These are phyloP conservation scores for Ehretia macrophylla DNA, from an alignment of 257 asterid genomes.

Conservation along the genomic window DNA sequence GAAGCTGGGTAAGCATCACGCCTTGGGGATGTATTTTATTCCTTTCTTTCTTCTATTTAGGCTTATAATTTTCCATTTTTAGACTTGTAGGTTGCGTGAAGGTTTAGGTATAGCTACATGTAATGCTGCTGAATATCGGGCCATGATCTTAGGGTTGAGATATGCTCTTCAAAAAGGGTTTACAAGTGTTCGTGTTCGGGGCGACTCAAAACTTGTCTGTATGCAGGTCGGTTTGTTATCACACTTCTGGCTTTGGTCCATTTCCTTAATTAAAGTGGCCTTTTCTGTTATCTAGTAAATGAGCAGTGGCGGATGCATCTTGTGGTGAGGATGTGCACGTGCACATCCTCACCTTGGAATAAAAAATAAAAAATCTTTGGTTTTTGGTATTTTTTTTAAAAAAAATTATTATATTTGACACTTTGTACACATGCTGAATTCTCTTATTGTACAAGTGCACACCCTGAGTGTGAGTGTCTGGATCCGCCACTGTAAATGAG, in stretches of 20 bases:
- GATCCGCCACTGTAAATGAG: no score
- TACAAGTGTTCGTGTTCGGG: constrained; percentile 83
- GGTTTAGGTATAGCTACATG: constrained; percentile 92
- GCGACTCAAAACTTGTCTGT: constrained; percentile 97
- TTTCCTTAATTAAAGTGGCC: background rate
- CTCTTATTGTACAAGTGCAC: no score
- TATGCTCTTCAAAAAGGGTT: constrained; percentile 80
- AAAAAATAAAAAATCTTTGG: no score
- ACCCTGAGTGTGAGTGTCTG: no score
- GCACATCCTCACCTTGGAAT: no score
- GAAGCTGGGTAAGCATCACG: constrained; percentile 52
- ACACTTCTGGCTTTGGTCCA: background rate
- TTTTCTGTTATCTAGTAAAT: no score
- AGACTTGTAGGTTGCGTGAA: constrained; percentile 89
- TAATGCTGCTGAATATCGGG: constrained; percentile 95
- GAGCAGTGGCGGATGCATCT: no score
- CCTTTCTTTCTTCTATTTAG: background rate
- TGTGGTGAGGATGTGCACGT: no score
- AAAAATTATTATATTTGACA: no score
- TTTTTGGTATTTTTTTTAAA: no score
- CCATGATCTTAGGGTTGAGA: constrained; percentile 78
- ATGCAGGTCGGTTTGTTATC: constrained; percentile 68
- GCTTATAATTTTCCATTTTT: constrained; percentile 22
- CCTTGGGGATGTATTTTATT: background rate
- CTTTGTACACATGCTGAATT: no score